phyloP scores from a whole-genome alignment of 73 alveolate genomes.

The Paramecium sonneborni region DNA sequence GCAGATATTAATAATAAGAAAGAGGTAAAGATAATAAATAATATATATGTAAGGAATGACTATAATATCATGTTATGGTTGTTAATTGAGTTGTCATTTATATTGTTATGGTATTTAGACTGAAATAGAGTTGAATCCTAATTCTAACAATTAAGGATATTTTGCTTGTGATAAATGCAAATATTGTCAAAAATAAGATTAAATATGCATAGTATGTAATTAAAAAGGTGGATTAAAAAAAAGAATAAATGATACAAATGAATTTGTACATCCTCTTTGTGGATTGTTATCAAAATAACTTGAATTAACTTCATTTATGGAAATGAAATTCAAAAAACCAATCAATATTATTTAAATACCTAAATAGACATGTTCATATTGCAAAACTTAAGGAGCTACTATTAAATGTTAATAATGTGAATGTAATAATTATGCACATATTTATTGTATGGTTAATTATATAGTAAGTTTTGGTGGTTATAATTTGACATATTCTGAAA shows the following conservation, averaged over 20 bases:
- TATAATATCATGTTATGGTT: constrained; percentile 43
- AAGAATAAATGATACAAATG: not conserved
- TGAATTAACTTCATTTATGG: not conserved
- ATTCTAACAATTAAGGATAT: constrained; percentile 34
- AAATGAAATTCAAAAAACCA: not conserved
- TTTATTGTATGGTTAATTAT: not conserved
- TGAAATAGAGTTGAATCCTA: not conserved
- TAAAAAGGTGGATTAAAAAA: constrained; percentile 22
- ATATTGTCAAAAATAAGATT: not conserved
- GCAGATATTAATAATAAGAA: not conserved
- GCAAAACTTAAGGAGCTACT: not conserved
- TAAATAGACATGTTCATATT: not conserved
- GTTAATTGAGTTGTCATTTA: constrained; percentile 18
- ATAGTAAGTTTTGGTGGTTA: constrained; percentile 11
- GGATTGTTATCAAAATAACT: not conserved
- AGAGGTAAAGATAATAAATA: not conserved
- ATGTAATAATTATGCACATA: constrained; percentile 26
- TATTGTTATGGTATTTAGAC: constrained; percentile 46
- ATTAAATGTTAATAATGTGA: not conserved
- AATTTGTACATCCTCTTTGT: constrained; percentile 46
- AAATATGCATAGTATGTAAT: constrained; percentile 6
- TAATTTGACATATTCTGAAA: not conserved
- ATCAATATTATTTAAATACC: not conserved
- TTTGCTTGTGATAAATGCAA: constrained; percentile 58
- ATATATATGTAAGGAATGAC: not conserved